phyloP scores from a whole-genome alignment of 176 grass and related monocot genomes.

The Cenchrus purpureus region DNA sequence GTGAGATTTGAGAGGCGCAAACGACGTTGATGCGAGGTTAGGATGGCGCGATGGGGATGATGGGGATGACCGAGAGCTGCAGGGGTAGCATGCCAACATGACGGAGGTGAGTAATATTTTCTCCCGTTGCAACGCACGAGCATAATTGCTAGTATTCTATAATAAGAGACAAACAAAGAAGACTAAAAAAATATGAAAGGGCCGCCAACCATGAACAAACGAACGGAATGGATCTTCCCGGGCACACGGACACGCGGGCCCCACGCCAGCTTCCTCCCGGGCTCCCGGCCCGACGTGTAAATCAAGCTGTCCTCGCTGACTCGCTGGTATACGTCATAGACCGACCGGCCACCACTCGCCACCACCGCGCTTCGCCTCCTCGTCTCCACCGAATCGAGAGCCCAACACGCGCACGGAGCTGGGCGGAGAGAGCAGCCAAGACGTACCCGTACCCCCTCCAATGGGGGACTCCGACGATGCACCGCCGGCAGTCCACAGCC shows the following conservation, averaged over 20 bases:
- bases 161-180: too few relatives aligned
- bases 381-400: conserved; percentile 16
- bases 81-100: too few relatives aligned
- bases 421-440: neutral
- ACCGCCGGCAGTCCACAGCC: conserved; percentile 15
- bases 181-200: too few relatives aligned
- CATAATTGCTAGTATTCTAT: too few relatives aligned
- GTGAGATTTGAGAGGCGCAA: too few relatives aligned
- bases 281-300: neutral
- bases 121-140: too few relatives aligned
- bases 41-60: too few relatives aligned
- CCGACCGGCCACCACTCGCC: neutral
- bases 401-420: neutral
- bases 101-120: too few relatives aligned
- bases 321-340: too few relatives aligned
- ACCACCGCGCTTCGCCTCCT: neutral
- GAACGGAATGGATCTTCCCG: neutral
- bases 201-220: neutral
- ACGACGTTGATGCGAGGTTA: too few relatives aligned
- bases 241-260: neutral
- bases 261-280: neutral
- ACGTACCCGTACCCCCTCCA: neutral
- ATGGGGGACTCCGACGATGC: conserved; percentile 47
- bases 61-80: too few relatives aligned
- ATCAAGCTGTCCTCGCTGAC: neutral